Conservation (phyloP, 768 basidiomycete species). For the Trametes cubensis region DNA sequence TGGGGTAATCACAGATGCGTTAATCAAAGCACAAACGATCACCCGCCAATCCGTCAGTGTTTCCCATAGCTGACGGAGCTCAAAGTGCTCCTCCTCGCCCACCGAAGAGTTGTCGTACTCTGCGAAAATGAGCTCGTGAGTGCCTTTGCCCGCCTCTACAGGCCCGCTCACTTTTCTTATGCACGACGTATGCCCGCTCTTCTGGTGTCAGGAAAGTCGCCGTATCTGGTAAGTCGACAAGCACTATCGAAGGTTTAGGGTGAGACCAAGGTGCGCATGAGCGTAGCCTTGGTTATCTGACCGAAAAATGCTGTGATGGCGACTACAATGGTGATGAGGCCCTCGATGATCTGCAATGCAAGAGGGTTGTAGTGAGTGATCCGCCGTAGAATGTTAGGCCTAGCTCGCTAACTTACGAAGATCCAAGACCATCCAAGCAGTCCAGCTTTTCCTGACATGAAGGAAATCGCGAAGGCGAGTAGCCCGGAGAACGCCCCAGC, state of each 20-base stretch:
- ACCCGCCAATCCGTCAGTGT: conserved; percentile 58
- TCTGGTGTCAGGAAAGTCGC: conserved; percentile 65
- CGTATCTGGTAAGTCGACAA: conserved; percentile 63
- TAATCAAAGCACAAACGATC: background rate
- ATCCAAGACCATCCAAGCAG: conserved; percentile 39
- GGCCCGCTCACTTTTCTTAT: background rate
- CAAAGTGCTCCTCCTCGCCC: conserved; percentile 64
- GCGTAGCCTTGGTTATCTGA: background rate
- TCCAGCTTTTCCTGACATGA: conserved; percentile 36
- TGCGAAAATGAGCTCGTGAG: conserved; percentile 21
- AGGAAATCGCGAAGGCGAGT: conserved; percentile 39
- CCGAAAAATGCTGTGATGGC: conserved; percentile 42
- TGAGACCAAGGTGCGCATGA: background rate
- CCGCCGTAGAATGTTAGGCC: too few relatives aligned
- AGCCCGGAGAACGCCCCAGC: conserved; percentile 35
- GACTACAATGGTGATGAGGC: conserved; percentile 57
- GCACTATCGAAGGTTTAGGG: conserved; percentile 38
- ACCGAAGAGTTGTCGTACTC: conserved; percentile 59
- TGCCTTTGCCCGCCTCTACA: background rate
- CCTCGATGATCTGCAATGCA: conserved; percentile 57
- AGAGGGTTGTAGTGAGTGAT: background rate
- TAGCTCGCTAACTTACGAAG: conserved; percentile 27
- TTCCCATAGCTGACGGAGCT: conserved; percentile 52
- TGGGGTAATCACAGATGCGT: conserved; percentile 10
- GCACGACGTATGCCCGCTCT: conserved; percentile 51